Evolutionary conservation across 1,284 basidiomycete species (phyloP), one percentile per base, ranked within the genome.

Genomic region (Mycosarcoma maydis): DNA sequence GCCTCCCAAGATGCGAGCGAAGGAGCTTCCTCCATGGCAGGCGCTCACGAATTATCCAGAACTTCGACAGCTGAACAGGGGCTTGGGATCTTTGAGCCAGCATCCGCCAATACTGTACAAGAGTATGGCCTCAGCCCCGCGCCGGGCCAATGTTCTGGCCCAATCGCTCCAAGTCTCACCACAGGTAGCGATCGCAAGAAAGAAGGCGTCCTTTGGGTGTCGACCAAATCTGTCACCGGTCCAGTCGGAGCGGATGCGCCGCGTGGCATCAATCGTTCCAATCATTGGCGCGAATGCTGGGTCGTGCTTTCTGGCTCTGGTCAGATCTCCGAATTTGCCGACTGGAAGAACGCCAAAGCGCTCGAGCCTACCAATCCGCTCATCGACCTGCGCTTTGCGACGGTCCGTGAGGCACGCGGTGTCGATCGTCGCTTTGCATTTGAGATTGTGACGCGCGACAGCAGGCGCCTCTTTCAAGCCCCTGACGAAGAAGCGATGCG

Each of bases 401-500:
- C 76, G 16, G 78, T 80, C 10, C 62, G 77, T 7, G 75, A 77
- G 38, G 71, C 75, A 11, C 61, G 75, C 10, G 69, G 66, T 5
- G 59, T 72, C 27, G 69, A 84, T 27, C 72, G 72, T 39, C 41
- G 66, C 78, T 46, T 78, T 62, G 30, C 83, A 80, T 86, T 86
- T 66, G 85, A 86, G 74, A 83, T 86, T 20, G 82, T 86, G 20
- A 86, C 85, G 4, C 83, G 85, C 1, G 81, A 83, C 37, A 79
- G 81, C 10, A 75, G 84, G 19, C 68, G 85, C 26, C 78, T 85
- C 66, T 86, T 85, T 72, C 85, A 86, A 70, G 84, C 85, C 3
- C 82, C 83, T 0, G 83, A 82, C 1, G 83, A 85, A 6, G 60
- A 74, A 0, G 83, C 84, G 42, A 84, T 85, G 81, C 80, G 83